These are phyloP conservation scores for Pythium dissimile DNA, from an alignment of 352 stramenopile species.

Conservation along the genomic window DNA sequence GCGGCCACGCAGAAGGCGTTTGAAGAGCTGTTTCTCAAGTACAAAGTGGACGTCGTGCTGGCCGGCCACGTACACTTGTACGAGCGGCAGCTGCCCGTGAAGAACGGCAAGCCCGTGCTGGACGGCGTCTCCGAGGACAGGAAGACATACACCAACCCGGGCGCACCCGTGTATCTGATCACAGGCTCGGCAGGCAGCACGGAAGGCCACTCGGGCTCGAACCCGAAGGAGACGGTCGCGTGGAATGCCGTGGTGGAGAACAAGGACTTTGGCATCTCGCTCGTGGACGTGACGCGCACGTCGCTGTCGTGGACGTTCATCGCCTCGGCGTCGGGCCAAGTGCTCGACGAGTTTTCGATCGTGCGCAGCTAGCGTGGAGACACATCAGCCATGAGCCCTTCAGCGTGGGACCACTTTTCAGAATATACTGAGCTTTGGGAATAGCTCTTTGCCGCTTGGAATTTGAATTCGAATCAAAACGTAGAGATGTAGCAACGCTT, in stretches of 20 bases:
- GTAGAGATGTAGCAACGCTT: no score
- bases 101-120: slow-evolving; percentile 33
- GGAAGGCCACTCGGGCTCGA: slow-evolving; percentile 32
- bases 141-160: slow-evolving; percentile 53
- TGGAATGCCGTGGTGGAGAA: slow-evolving; percentile 50
- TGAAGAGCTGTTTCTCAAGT: slow-evolving; percentile 82
- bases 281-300: slow-evolving; percentile 17
- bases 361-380: not conserved
- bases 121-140: slow-evolving; percentile 45
- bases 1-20: slow-evolving; percentile 46
- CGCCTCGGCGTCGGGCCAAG: slow-evolving; percentile 1
- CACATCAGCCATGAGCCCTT: no score
- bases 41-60: slow-evolving; percentile 84
- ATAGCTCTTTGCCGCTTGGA: no score
- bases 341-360: slow-evolving; percentile 29
- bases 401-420: no score
- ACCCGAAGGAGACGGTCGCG: slow-evolving; percentile 16
- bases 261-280: slow-evolving; percentile 45
- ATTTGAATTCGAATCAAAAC: no score
- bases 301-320: slow-evolving; percentile 31
- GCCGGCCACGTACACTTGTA: slow-evolving; percentile 86
- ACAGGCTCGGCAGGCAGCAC: slow-evolving; percentile 57
- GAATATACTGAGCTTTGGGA: no score
- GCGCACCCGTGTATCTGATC: slow-evolving; percentile 65
- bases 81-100: slow-evolving; percentile 67